Conservation (phyloP, 1,139 yeast genomes). For the Eremothecium cymbalariae region DNA sequence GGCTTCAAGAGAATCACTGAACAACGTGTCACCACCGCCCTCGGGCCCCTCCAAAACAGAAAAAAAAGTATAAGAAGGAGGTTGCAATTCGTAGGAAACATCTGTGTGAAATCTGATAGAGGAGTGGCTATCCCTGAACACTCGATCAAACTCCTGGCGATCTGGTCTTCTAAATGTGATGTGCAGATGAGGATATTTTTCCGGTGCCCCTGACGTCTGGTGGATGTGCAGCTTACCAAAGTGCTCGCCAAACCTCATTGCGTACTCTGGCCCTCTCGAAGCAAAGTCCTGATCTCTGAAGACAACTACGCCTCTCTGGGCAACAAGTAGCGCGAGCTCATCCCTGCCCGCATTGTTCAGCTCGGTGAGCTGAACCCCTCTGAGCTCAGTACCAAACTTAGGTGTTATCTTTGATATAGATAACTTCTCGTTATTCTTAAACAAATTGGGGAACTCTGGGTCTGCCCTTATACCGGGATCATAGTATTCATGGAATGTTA, state of each 20-base stretch:
- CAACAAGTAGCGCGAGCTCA: conserved; percentile 43
- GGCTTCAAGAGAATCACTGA: conserved; percentile 57
- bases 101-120: conserved; percentile 57
- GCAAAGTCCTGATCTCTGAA: conserved; percentile 49
- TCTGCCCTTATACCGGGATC: conserved; percentile 25
- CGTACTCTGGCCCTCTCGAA: conserved; percentile 46
- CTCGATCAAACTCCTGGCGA: conserved; percentile 32
- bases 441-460: conserved; percentile 20
- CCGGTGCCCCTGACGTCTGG: conserved; percentile 66
- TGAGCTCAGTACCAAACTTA: conserved; percentile 44
- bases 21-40: conserved; percentile 68
- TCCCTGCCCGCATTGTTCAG: conserved; percentile 45
- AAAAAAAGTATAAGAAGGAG: conserved; percentile 60
- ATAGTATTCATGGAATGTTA: conserved; percentile 25
- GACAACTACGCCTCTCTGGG: conserved; percentile 45
- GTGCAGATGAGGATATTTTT: conserved; percentile 51
- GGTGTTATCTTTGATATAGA: conserved; percentile 15
- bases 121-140: conserved; percentile 35
- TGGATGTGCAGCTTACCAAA: conserved; percentile 67
- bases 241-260: conserved; percentile 49
- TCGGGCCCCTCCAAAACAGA: conserved; percentile 54
- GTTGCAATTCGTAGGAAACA: conserved; percentile 61
- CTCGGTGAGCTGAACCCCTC: conserved; percentile 44
- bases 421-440: conserved; percentile 8
- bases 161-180: conserved; percentile 50